Percentiles rank a stretch among this genome's conserved stretches.
phyloP scores from a whole-genome alignment of 2,329 filamentous ascomycete genomes.

The Bipolaris cookei region DNA sequence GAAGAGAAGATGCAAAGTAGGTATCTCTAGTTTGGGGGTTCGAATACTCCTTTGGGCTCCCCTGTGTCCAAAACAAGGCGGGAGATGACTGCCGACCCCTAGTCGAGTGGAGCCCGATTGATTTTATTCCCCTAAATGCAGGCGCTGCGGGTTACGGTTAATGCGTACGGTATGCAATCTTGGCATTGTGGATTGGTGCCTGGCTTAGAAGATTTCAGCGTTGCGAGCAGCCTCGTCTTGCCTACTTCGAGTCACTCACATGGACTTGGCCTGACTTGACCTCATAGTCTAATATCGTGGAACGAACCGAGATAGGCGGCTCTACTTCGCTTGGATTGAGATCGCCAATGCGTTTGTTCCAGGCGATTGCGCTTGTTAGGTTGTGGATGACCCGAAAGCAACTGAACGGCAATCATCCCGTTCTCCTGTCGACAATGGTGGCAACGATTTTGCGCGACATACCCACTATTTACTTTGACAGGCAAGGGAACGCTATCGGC shows the following conservation, averaged over 20 bases:
- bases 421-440: neutral
- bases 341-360: slow-evolving; percentile 6
- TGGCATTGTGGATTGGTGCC: slow-evolving; percentile 3
- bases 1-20: too few relatives aligned
- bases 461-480: slow-evolving; percentile 6
- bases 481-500: slow-evolving; percentile 3
- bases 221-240: neutral
- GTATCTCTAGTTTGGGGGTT: neutral
- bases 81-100: neutral
- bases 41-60: neutral
- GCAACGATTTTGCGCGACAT: slow-evolving; percentile 2
- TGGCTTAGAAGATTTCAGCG: slow-evolving; percentile 7
- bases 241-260: neutral
- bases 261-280: neutral
- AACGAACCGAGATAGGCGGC: neutral
- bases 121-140: neutral
- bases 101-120: slow-evolving; percentile 7
- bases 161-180: neutral
- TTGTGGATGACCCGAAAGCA: neutral
- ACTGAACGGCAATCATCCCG: neutral
- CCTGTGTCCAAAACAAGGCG: neutral
- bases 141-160: neutral
- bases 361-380: neutral
- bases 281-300: neutral
- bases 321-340: neutral